phyloP scores from a whole-genome alignment of 257 asterid genomes.

The Primulina huaijiensis region DNA sequence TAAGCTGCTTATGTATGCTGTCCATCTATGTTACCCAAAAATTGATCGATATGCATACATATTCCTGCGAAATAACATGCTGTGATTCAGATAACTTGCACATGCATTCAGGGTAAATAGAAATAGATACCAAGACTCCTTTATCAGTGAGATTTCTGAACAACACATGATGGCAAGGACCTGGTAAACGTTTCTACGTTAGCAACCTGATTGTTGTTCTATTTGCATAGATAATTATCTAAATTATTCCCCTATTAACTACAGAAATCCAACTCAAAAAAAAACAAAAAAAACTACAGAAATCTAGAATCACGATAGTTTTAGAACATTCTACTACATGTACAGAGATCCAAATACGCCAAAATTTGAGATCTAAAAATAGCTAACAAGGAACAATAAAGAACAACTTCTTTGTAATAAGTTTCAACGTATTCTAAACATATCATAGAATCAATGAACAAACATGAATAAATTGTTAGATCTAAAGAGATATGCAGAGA shows the following conservation, averaged over 20 bases:
- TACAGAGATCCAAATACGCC: neutral
- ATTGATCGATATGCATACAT: neutral
- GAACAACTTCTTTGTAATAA: slow-evolving; percentile 7
- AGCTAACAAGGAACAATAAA: neutral
- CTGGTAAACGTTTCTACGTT: neutral
- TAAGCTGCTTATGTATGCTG: too few relatives aligned
- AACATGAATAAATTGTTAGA: neutral
- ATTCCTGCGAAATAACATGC: too few relatives aligned
- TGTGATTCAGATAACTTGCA: too few relatives aligned
- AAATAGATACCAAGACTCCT: too few relatives aligned
- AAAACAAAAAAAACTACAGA: too few relatives aligned
- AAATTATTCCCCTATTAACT: neutral
- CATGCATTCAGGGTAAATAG: too few relatives aligned
- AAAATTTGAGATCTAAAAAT: neutral
- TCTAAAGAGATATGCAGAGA: slow-evolving; percentile 17
- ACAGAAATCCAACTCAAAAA: neutral
- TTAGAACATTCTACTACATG: neutral
- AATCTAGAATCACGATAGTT: neutral
- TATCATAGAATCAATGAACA: slow-evolving; percentile 8
- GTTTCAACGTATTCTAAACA: slow-evolving; percentile 11
- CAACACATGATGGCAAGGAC: neutral
- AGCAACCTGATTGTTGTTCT: neutral
- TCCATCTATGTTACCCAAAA: neutral
- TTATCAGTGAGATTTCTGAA: too few relatives aligned
- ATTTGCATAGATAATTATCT: neutral